Evolutionary conservation across 108 stramenopile genomes (phyloP).

Genomic region (Cylindrotheca fusiformis): DNA sequence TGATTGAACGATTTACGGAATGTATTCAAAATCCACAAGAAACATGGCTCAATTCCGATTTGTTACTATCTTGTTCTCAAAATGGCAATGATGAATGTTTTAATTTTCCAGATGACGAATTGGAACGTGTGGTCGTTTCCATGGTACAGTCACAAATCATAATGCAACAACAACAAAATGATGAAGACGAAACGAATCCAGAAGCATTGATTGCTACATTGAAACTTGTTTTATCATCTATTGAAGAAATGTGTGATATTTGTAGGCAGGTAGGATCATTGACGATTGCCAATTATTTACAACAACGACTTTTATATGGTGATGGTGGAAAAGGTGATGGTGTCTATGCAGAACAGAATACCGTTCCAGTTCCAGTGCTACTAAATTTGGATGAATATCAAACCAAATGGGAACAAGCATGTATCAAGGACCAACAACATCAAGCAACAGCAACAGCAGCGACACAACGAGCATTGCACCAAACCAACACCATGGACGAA

Average conservation of each 20-base stretch:
- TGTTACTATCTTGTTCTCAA: constrained; percentile 12
- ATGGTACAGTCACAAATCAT: not conserved
- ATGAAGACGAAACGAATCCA: not conserved
- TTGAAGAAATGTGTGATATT: constrained; percentile 3
- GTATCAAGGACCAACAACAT: too few relatives aligned
- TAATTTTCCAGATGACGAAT: not conserved
- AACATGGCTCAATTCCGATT: constrained; percentile 53
- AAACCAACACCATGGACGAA: not conserved
- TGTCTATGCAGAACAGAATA: too few relatives aligned
- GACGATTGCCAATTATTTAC: constrained; percentile 5
- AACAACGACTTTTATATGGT: not conserved
- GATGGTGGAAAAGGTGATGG: not conserved
- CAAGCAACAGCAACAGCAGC: constrained; percentile 5
- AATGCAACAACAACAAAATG: not conserved
- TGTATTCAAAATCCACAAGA: constrained; percentile 55
- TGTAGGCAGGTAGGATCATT: not conserved
- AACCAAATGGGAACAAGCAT: not conserved
- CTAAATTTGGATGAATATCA: not conserved
- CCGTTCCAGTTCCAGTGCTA: not conserved
- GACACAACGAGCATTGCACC: not conserved
- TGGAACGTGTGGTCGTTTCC: not conserved
- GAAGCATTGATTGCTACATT: not conserved
- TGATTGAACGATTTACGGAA: constrained; percentile 37
- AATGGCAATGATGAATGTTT: not conserved
- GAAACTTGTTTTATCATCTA: not conserved